Percentiles rank a stretch among this genome's conserved stretches.
phyloP scores from a whole-genome alignment of 2,329 filamentous ascomycete species.

The Pezizomycotina sp. region DNA sequence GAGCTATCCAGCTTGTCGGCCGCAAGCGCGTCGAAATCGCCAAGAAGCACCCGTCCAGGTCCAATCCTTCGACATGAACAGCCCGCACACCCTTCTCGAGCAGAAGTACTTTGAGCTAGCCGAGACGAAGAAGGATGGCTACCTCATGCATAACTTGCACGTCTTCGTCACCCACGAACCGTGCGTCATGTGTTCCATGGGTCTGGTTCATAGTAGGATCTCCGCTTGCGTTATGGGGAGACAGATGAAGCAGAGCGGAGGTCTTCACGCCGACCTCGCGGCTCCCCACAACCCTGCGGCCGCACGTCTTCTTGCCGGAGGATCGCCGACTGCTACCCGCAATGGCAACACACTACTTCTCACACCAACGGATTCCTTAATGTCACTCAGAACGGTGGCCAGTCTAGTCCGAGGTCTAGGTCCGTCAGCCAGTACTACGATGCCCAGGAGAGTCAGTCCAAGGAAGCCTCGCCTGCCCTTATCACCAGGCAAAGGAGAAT shows the following conservation, averaged over 20 bases:
- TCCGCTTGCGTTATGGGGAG: conserved; percentile 65
- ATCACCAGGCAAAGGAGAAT: too few relatives aligned
- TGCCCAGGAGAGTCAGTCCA: too few relatives aligned
- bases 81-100: conserved; percentile 13
- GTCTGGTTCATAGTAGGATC: conserved; percentile 83
- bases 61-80: conserved; percentile 23
- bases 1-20: conserved; percentile 70
- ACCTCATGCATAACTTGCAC: conserved; percentile 84
- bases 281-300: conserved; percentile 34
- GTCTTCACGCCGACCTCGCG: conserved; percentile 57
- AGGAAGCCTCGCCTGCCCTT: too few relatives aligned
- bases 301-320: conserved; percentile 26
- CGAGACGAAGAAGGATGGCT: conserved; percentile 43
- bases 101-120: conserved; percentile 13
- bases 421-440: background rate
- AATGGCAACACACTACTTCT: conserved; percentile 21
- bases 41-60: conserved; percentile 24
- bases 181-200: conserved; percentile 94
- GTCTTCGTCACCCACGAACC: conserved; percentile 92
- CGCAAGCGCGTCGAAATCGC: conserved; percentile 30
- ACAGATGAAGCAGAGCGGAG: conserved; percentile 66
- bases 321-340: conserved; percentile 28
- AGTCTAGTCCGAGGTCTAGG: conserved; percentile 1
- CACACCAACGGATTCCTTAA: conserved; percentile 5
- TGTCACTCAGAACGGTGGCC: conserved; percentile 2